Percentiles rank a stretch among this genome's conserved stretches.
Conservation (phyloP, 495 filamentous ascomycete genomes). For the Bombardia bombarda region DNA sequence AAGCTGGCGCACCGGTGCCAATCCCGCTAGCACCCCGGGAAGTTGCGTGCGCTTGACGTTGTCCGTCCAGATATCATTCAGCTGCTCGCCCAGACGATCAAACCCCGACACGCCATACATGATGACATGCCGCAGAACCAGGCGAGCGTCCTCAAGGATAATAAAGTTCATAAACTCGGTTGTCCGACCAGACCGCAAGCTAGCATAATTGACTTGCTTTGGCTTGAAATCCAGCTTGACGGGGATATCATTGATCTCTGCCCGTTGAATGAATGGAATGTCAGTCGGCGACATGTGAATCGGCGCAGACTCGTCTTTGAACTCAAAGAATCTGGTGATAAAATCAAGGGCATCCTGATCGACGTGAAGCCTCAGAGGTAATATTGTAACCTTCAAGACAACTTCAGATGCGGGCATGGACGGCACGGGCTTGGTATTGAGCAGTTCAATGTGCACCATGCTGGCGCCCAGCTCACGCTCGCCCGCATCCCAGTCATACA, state of each 20-base stretch:
- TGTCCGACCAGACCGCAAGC: conserved; percentile 93
- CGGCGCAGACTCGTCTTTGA: conserved; percentile 69
- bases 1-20: conserved; percentile 82
- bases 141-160: conserved; percentile 78
- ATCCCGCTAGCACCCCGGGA: conserved; percentile 75
- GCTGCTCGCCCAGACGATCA: conserved; percentile 72
- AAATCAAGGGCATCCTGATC: conserved; percentile 98
- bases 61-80: conserved; percentile 97
- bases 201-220: conserved; percentile 89
- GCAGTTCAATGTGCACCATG: conserved; percentile 83
- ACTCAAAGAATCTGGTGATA: conserved; percentile 94
- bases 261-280: conserved; percentile 80
- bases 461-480: conserved; percentile 73
- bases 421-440: conserved; percentile 77
- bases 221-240: conserved; percentile 95
- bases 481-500: conserved; percentile 80
- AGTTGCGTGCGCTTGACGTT: conserved; percentile 89
- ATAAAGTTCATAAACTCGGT: conserved; percentile 99
- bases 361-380: conserved; percentile 87
- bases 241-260: conserved; percentile 74
- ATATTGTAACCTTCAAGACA: conserved; percentile 73
- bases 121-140: conserved; percentile 81
- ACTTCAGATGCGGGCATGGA: conserved; percentile 85
- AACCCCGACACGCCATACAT: conserved; percentile 89
- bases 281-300: conserved; percentile 51